A percentile compares a stretch with the other conserved stretches of the same genome.
phyloP scores from a whole-genome alignment of 140 eudicot species.

The Oenanthe javanica region DNA sequence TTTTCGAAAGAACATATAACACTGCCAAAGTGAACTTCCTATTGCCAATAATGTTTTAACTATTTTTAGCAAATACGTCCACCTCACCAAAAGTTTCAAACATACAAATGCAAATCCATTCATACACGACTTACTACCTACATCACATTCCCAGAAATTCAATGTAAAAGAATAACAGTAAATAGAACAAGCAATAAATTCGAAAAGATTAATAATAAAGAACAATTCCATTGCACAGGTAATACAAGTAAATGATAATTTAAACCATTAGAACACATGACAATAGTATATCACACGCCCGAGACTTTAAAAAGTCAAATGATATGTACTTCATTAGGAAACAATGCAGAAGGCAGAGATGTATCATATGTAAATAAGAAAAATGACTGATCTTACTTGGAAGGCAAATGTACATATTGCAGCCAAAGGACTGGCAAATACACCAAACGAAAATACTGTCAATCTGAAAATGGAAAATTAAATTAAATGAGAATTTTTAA shows the following conservation, averaged over 20 bases:
- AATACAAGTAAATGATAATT: not conserved
- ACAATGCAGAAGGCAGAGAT: not conserved
- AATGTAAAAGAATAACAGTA: not conserved
- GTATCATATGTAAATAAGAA: not conserved
- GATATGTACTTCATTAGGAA: not conserved
- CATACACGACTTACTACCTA: not conserved
- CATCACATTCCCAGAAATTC: not conserved
- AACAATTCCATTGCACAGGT: not conserved
- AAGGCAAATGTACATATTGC: slow-evolving; percentile 51
- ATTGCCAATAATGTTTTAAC: not conserved
- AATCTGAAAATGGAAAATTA: slow-evolving; percentile 39
- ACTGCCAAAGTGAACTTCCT: not conserved
- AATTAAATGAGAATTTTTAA: not conserved
- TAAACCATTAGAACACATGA: not conserved
- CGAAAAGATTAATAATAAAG: not conserved
- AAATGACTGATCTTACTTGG: slow-evolving; percentile 37
- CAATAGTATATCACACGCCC: not conserved
- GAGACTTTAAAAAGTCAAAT: not conserved
- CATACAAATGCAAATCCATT: not conserved
- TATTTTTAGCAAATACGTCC: not conserved
- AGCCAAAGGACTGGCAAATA: slow-evolving; percentile 45
- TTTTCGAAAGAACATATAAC: not conserved
- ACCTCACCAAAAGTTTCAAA: not conserved
- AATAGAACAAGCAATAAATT: not conserved
- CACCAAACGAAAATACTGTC: slow-evolving; percentile 53